These are phyloP conservation scores for Acanthamoeba royreba DNA, from an alignment of 208 protist species.

Conservation along the genomic window DNA sequence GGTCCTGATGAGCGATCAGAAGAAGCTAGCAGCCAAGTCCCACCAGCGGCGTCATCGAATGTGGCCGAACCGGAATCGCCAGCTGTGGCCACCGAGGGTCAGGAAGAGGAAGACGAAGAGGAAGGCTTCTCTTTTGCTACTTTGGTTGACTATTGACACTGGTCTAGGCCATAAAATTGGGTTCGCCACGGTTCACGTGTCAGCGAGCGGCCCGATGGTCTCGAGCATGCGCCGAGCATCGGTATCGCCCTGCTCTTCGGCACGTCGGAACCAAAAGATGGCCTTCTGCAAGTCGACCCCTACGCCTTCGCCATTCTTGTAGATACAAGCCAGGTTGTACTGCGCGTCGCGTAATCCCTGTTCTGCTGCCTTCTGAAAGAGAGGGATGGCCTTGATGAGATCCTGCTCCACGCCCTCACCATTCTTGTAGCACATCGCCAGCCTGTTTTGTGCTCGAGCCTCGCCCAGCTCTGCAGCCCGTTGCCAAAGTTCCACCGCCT, in stretches of 20 bases:
- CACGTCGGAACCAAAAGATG: conserved; percentile 23
- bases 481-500: conserved; percentile 40
- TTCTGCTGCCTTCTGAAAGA: conserved; percentile 40
- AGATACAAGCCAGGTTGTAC: conserved; percentile 49
- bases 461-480: conserved; percentile 20
- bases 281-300: conserved; percentile 9
- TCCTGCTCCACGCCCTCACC: conserved; percentile 49
- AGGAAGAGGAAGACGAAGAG: neutral
- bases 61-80: neutral
- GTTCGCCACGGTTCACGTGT: too few relatives aligned
- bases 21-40: neutral
- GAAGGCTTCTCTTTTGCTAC: neutral
- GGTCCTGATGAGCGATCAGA: neutral
- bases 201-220: too few relatives aligned
- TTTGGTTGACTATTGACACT: conserved; percentile 8
- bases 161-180: too few relatives aligned
- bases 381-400: conserved; percentile 28
- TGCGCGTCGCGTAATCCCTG: conserved; percentile 6
- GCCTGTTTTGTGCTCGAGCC: conserved; percentile 15
- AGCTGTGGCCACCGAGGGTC: too few relatives aligned
- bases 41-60: neutral
- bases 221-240: conserved; percentile 43
- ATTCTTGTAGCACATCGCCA: conserved; percentile 52
- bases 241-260: conserved; percentile 33
- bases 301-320: conserved; percentile 45